phyloP scores from a whole-genome alignment of 2,329 filamentous ascomycete genomes.

The Ascochyta pisi region DNA sequence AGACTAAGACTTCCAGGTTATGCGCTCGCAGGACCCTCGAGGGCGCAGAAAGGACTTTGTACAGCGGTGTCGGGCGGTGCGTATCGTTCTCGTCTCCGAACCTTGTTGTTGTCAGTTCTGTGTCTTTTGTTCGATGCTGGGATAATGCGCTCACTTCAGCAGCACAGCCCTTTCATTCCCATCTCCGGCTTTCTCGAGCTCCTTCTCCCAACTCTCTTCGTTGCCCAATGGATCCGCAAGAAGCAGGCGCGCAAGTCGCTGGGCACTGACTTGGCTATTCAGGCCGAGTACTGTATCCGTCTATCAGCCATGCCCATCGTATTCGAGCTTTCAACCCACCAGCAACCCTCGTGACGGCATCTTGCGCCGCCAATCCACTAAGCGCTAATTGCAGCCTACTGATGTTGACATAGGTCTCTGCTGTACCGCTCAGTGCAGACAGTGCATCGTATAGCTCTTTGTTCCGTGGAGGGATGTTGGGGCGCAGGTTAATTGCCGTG shows the following conservation, averaged over 20 bases:
- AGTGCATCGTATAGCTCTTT: constrained; percentile 67
- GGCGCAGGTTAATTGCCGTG: constrained; percentile 61
- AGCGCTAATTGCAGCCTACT: constrained; percentile 75
- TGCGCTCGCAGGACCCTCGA: constrained; percentile 67
- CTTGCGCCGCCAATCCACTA: constrained; percentile 64
- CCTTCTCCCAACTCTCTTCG: constrained; percentile 54
- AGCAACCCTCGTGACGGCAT: constrained; percentile 63
- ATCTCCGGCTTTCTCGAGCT: constrained; percentile 41
- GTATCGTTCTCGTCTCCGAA: constrained; percentile 61
- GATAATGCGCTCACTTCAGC: constrained; percentile 43
- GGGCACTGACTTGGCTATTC: constrained; percentile 62
- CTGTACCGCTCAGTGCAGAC: constrained; percentile 65
- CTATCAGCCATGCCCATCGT: constrained; percentile 18
- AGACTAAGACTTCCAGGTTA: constrained; percentile 69
- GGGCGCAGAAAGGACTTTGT: constrained; percentile 68
- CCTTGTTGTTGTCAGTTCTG: constrained; percentile 46
- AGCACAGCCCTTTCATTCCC: constrained; percentile 50
- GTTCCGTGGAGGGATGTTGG: constrained; percentile 60
- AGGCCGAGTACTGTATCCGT: constrained; percentile 56
- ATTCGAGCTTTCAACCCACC: constrained; percentile 48
- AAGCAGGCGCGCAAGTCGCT: constrained; percentile 69
- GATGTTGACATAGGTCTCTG: constrained; percentile 69
- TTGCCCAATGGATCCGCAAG: constrained; percentile 55
- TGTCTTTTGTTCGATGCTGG: not conserved
- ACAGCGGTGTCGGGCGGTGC: constrained; percentile 57